Conservation (phyloP, 768 basidiomycete species). For the Boletus pseudopeckii region DNA sequence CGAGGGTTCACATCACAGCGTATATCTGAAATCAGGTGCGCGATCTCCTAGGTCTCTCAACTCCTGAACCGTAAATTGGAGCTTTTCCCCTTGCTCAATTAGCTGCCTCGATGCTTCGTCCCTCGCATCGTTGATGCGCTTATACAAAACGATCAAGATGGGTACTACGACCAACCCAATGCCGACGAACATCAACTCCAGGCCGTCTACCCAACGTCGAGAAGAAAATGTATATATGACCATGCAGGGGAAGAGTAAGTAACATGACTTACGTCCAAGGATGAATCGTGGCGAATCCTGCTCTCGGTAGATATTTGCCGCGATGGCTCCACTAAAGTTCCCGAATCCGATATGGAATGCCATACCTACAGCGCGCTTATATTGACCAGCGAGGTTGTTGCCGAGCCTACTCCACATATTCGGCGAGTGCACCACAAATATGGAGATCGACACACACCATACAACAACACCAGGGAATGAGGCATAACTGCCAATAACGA, state of each 20-base stretch:
- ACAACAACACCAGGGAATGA: constrained; percentile 57
- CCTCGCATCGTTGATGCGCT: constrained; percentile 51
- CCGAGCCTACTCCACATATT: constrained; percentile 43
- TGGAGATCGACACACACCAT: constrained; percentile 43
- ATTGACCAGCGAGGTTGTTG: constrained; percentile 56
- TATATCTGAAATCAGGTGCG: constrained; percentile 63
- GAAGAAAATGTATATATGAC: not conserved
- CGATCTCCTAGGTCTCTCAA: constrained; percentile 49
- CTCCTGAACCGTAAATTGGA: constrained; percentile 12
- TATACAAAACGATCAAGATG: constrained; percentile 47
- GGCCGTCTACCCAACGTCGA: constrained; percentile 39
- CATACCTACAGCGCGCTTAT: constrained; percentile 67
- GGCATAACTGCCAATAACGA: constrained; percentile 57
- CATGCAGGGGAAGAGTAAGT: not conserved
- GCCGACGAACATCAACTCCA: constrained; percentile 67
- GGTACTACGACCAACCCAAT: constrained; percentile 57
- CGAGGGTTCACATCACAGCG: constrained; percentile 26
- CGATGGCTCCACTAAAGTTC: constrained; percentile 63
- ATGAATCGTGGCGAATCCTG: constrained; percentile 59
- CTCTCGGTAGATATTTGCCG: constrained; percentile 58
- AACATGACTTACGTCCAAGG: constrained; percentile 51
- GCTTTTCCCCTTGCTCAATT: constrained; percentile 18
- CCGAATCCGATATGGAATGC: constrained; percentile 52
- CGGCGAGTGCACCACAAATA: not conserved
- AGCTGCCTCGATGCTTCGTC: constrained; percentile 31